Evolutionary conservation across 1,139 yeast genomes (phyloP).

Genomic region (Blastobotrys serpentis): DNA sequence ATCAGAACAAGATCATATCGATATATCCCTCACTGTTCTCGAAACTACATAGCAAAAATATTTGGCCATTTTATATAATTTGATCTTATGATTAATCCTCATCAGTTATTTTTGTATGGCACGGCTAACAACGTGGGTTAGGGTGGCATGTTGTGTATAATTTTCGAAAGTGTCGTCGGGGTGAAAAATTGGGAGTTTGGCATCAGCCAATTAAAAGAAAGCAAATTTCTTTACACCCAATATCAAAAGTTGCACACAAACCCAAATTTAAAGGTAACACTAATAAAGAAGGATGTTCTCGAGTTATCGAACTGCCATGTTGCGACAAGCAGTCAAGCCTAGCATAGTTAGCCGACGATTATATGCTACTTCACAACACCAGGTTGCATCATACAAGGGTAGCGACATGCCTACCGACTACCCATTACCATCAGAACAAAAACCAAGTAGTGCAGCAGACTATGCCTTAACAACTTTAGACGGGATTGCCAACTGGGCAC

Average conservation of each 20-base stretch:
- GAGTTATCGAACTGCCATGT: constrained; percentile 2
- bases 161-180: too few relatives aligned
- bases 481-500: constrained; percentile 85
- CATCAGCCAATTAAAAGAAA: constrained; percentile 12
- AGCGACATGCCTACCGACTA: constrained; percentile 46
- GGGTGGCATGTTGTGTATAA: background rate
- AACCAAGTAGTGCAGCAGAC: constrained; percentile 61
- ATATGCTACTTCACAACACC: constrained; percentile 8
- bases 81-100: too few relatives aligned
- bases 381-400: constrained; percentile 6
- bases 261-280: too few relatives aligned
- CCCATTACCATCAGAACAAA: constrained; percentile 54
- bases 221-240: constrained; percentile 14
- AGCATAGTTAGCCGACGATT: constrained; percentile 4
- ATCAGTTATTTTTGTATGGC: too few relatives aligned
- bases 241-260: background rate
- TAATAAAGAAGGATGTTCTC: constrained; percentile 1
- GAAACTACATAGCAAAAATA: too few relatives aligned
- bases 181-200: too few relatives aligned
- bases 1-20: too few relatives aligned
- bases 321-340: constrained; percentile 4
- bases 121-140: too few relatives aligned
- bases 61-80: too few relatives aligned
- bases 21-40: too few relatives aligned
- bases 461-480: constrained; percentile 84